Evolutionary conservation across 345 rosid species (phyloP), one percentile per base, ranked within the genome.

Genomic region (Pugionium dolabratum): DNA sequence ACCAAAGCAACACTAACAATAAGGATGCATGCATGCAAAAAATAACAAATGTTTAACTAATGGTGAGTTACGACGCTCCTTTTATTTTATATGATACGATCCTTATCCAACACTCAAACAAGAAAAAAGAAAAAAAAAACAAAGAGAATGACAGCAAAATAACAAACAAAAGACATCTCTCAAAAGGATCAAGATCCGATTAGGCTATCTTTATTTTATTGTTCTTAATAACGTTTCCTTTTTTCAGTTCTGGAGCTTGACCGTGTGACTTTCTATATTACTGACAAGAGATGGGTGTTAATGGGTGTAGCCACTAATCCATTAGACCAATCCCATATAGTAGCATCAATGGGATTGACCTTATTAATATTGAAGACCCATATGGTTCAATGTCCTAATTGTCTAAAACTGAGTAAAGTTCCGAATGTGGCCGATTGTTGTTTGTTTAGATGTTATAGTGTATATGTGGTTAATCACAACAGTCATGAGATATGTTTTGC

Each of bases 171-270:
- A 39, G 64, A 49, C 59, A 71, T 56, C 4, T 45, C 52, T 62
- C 32, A 33, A 71, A 71, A 55, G 64, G 59, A 54, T 71, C 70
- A 71, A 55, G 70, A 71, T 63, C 75, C 65, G 64, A 71, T 64
- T 62, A 32, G 10, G 7, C 30, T 59, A 4, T 49, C 18, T 32
- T 50, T 32, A 41, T 50, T 29, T 26, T 32, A 31, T 2, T 44
- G 34, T 58, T 32, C 31, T 67, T 70, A 61, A 37, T 45, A 27
- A 43, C 7, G 59, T 71, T 53, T 30, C 10, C 29, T 33, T 33
- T 33, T 50, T 45, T 50, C 6, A 18, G 52, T 27, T 25, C 29
- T 70, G 9, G 3, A 62, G 49, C 62, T 62, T 70, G 62, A 54
- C 67, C 29, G 18, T 41, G 62, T 62, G 43, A 62, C 56, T 62